Base-by-base conservation (phyloP, 345 rosid genomes). In the Jatropha curcas region DNA sequence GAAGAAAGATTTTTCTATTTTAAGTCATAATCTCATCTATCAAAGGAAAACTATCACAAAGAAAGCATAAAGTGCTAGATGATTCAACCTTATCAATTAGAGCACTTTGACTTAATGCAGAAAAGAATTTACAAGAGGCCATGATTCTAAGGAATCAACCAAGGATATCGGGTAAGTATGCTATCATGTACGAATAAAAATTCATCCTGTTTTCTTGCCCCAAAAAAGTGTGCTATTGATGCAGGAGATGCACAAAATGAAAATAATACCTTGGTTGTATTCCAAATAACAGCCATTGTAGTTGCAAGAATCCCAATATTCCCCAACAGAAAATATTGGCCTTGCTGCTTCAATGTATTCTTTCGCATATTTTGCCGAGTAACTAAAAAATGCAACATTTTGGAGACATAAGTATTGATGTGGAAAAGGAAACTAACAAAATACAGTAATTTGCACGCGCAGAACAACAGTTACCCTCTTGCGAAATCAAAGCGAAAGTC, bases 401-500 rank as follows among this genome's bases (percentile, higher is more conserved):
- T 39, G 27, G n/a, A 65, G 68, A 19, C 58, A 48, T 68, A 55
- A 56, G 30, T 33, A 51, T 33, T 22, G 37, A 45, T 57, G 48
- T 31, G 1, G 30, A 28, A 60, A 61, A 52, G 27, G 19, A 67
- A 52, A 71, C 41, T 30, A 50, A 27, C 30, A 41, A 33, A 41
- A 70, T 35, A 55, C 27, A 63, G 16, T 27, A 70, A 25, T 52
- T 46, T 17, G 55, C 30, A 60, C 65, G 31, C 33, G 12, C 25
- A 57, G 34, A 41, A 58, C 51, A 76, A 25, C 31, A 39, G 58
- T 72, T 90, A 94, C 97, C 97, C 98, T 68, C 84, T 88, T 30
- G 89, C 92, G 81, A 92, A 94, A 84, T 92, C 98, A 83, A 90
- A 94, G 71, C 97, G 98, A 34, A 92, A 94, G 84, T 94, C 96